These are phyloP conservation scores for Volvariella volvacea DNA, from an alignment of 1,284 basidiomycete species.

Conservation along the genomic window DNA sequence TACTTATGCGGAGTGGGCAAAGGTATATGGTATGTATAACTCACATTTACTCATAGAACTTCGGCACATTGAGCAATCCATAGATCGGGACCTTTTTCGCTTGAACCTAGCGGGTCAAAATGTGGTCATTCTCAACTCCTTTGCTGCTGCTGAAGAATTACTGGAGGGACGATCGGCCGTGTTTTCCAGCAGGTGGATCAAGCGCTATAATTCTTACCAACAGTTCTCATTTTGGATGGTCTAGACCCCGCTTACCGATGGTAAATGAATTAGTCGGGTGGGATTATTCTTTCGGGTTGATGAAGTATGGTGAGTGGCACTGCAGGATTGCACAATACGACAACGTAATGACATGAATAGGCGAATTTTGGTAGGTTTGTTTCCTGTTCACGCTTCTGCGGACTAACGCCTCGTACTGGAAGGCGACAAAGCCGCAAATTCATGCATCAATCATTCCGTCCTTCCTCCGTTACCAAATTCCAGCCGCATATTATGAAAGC, in stretches of 20 bases:
- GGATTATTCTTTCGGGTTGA: conserved; percentile 5
- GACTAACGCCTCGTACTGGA: no score
- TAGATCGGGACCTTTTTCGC: conserved; percentile 33
- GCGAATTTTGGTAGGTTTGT: no score
- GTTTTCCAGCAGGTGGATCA: conserved; percentile 7
- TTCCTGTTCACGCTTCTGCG: no score
- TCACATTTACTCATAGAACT: no score
- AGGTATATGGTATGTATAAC: neutral
- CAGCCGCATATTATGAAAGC: conserved; percentile 8
- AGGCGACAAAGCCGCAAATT: conserved; percentile 10
- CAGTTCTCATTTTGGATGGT: no score
- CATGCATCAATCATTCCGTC: conserved; percentile 7
- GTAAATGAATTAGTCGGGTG: conserved; percentile 23
- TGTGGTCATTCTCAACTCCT: conserved; percentile 31
- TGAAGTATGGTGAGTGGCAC: neutral
- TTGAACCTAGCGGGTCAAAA: conserved; percentile 26
- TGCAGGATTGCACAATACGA: no score
- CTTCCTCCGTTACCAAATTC: conserved; percentile 3
- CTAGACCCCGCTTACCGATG: conserved; percentile 15
- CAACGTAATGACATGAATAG: no score
- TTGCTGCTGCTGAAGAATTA: conserved; percentile 27
- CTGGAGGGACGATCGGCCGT: conserved; percentile 22
- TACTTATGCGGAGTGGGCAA: neutral
- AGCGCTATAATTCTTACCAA: no score
- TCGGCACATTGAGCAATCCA: no score